Conservation (phyloP, 306 rosid genomes). For the Medicago arabica region DNA sequence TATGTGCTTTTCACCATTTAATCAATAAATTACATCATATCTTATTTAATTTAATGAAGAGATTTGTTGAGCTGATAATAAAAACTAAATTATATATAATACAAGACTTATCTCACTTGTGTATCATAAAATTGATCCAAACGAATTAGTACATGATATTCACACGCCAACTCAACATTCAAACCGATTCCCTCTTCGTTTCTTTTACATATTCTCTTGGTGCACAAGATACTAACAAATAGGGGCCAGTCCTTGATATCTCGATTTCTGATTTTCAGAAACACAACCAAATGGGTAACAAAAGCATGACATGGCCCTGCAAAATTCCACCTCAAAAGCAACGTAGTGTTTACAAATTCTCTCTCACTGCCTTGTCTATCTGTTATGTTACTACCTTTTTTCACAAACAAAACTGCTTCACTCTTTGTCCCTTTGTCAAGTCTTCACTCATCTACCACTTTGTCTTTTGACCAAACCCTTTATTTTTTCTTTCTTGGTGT, state of each 20-base stretch:
- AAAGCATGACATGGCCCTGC: conserved; percentile 49
- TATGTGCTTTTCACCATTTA: too few species aligned
- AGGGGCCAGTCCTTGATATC: background rate
- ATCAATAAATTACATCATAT: too few species aligned
- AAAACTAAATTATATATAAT: too few species aligned
- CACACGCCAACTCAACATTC: conserved; percentile 13
- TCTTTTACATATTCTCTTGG: conserved; percentile 14
- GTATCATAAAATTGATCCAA: too few species aligned
- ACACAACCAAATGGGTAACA: conserved; percentile 49
- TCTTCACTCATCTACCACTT: conserved; percentile 48
- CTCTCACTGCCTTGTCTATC: conserved; percentile 39
- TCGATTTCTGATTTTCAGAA: conserved; percentile 40
- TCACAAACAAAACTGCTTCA: conserved; percentile 37
- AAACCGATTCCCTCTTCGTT: conserved; percentile 42
- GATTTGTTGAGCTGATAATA: too few species aligned
- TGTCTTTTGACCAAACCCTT: conserved; percentile 60
- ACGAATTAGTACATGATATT: too few species aligned
- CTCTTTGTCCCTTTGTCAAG: conserved; percentile 46
- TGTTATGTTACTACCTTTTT: conserved; percentile 36
- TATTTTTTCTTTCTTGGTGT: conserved; percentile 34
- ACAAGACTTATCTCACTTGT: too few species aligned
- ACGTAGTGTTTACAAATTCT: conserved; percentile 51
- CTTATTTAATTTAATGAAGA: too few species aligned
- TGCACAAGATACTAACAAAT: conserved; percentile 6
- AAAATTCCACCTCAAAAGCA: conserved; percentile 60